These are phyloP conservation scores for Penicillium italicum DNA, from an alignment of 2,329 filamentous ascomycete species.

Conservation along the genomic window DNA sequence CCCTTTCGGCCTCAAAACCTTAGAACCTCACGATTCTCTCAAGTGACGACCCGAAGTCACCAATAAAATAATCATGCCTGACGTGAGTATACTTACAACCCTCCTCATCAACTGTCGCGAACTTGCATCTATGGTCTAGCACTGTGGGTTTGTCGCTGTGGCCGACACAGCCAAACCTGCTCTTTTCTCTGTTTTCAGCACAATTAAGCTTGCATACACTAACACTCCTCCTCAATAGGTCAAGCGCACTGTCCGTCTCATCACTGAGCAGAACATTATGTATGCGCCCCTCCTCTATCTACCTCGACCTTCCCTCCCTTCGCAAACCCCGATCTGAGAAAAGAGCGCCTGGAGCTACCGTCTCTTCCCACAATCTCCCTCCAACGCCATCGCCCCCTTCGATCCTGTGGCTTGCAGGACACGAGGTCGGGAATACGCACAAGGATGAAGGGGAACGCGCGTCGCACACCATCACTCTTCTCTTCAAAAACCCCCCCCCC, in stretches of 20 bases:
- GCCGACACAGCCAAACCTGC: not conserved
- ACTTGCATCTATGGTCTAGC: not conserved
- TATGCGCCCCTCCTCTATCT: slow-evolving; percentile 49
- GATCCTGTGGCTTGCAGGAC: not conserved
- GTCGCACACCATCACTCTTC: not conserved
- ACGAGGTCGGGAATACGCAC: not conserved
- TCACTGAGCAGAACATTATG: slow-evolving; percentile 88
- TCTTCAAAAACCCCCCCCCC: not conserved
- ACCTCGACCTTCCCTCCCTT: not conserved
- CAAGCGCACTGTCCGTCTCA: slow-evolving; percentile 85
- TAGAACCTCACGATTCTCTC: slow-evolving; percentile 1
- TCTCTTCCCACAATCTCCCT: not conserved
- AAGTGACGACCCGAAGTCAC: not conserved
- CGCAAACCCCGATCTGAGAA: not conserved
- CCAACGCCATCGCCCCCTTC: not conserved
- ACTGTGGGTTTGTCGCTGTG: not conserved
- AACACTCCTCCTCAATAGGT: slow-evolving; percentile 46
- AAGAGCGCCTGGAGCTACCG: not conserved
- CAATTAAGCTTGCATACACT: slow-evolving; percentile 12
- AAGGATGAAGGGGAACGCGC: not conserved
- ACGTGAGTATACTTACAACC: slow-evolving; percentile 27
- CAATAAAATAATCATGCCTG: slow-evolving; percentile 29
- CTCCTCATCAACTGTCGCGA: not conserved
- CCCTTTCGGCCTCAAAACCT: not conserved
- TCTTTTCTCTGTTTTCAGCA: not conserved